These are phyloP conservation scores for Apiotrichum akiyoshidainum DNA, from an alignment of 1,284 basidiomycete species.

Conservation along the genomic window DNA sequence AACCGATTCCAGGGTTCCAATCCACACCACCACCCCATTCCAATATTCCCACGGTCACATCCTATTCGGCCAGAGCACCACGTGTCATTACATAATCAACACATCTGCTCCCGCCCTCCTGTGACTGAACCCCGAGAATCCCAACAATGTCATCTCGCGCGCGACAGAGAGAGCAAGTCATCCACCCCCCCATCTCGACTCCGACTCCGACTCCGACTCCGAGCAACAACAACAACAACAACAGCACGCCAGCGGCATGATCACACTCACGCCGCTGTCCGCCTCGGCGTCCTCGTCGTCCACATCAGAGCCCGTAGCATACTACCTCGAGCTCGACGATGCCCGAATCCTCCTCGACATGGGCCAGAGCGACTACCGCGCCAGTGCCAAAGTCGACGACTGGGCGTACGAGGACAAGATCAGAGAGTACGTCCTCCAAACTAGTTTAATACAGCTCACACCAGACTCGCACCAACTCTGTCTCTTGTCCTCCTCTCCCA, in stretches of 20 bases:
- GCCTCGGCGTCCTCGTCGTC: slow-evolving; percentile 68
- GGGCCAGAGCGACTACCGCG: slow-evolving; percentile 56
- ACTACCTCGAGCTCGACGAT: slow-evolving; percentile 91
- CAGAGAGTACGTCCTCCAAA: slow-evolving; percentile 40
- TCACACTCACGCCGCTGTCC: slow-evolving; percentile 86
- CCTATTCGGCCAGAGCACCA: no score
- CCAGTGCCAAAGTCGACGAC: slow-evolving; percentile 26
- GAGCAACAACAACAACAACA: neutral
- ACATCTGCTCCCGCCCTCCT: no score
- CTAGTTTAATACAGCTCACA: neutral
- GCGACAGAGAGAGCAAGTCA: no score
- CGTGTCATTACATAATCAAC: no score
- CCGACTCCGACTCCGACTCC: no score
- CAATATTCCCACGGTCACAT: no score
- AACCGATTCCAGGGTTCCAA: no score
- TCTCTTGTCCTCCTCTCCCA: slow-evolving; percentile 67
- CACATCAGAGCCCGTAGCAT: slow-evolving; percentile 57
- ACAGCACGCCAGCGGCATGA: slow-evolving; percentile 57
- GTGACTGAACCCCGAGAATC: no score
- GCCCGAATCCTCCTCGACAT: slow-evolving; percentile 91
- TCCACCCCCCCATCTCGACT: no score
- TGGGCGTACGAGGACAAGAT: slow-evolving; percentile 51
- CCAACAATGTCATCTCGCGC: no score
- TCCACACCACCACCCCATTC: no score
- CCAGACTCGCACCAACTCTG: slow-evolving; percentile 73